Conservation (phyloP, 306 rosid genomes). For the Prunus davidiana region DNA sequence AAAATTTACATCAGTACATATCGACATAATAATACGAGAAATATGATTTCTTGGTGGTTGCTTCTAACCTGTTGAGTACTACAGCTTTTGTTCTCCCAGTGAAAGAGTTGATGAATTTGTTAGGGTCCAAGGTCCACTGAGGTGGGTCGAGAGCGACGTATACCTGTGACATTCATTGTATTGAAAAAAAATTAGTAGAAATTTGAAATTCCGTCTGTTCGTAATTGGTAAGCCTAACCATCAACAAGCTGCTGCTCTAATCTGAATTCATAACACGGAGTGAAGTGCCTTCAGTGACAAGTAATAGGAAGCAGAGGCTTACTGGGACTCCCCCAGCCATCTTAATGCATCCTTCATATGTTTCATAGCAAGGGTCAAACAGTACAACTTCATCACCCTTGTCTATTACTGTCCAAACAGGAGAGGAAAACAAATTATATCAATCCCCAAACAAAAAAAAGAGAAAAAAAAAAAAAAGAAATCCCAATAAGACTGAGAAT, state of each 20-base stretch:
- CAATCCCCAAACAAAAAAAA: not conserved
- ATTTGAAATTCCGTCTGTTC: not conserved
- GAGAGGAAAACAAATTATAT: slow-evolving; percentile 7
- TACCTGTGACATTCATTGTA: slow-evolving; percentile 41
- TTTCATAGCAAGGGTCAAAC: slow-evolving; percentile 69
- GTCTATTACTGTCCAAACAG: slow-evolving; percentile 61
- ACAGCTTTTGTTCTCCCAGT: slow-evolving; percentile 74
- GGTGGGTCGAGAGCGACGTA: slow-evolving; percentile 78
- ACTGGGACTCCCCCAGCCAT: slow-evolving; percentile 83
- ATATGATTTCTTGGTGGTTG: not conserved
- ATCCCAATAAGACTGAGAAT: too few relatives aligned
- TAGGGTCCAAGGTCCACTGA: slow-evolving; percentile 66
- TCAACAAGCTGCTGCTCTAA: not conserved
- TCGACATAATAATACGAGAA: slow-evolving; percentile 21
- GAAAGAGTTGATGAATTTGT: slow-evolving; percentile 50
- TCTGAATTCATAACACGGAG: not conserved
- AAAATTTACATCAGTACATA: slow-evolving; percentile 34
- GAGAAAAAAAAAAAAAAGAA: too few relatives aligned
- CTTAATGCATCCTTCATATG: slow-evolving; percentile 56
- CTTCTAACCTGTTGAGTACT: slow-evolving; percentile 69
- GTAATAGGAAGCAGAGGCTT: slow-evolving; percentile 21
- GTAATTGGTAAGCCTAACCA: not conserved
- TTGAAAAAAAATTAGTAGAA: slow-evolving; percentile 16
- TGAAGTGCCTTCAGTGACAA: not conserved
- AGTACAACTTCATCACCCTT: slow-evolving; percentile 72